Evolutionary conservation across 2,329 filamentous ascomycete species (phyloP), one percentile per base, ranked within the genome.

Genomic region (Trichoderma atrobrunneum): DNA sequence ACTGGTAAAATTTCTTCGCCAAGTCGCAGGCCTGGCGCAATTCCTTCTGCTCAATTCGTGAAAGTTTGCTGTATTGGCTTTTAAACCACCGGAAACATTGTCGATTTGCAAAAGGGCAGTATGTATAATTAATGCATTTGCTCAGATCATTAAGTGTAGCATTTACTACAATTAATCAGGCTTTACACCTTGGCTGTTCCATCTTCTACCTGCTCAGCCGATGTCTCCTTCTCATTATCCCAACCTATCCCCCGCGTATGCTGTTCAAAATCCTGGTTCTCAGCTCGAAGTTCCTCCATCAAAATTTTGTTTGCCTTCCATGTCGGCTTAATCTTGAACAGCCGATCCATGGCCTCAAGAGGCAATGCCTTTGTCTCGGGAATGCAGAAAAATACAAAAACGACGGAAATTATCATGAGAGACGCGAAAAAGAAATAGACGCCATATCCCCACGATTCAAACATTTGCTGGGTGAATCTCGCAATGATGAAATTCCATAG

Each of bases 361-460:
- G 85, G 86, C 56, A 84, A 80, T 70, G 84, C 84, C 75, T 87
- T 88, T 3, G 87, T 89, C 76, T 89, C 87, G 3, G 87, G 87
- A 5, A 89, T 79, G 69, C 82, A 82, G 76, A 86, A 85, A 75
- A 81, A 87, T 11, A 86, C 83, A 76, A 86, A 89, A 26, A 85
- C 74, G 30, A 84, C 81, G 2, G 86, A 83, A 11, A 80, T 77
- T 14, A 84, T 78, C 68, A 87, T 85, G 62, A 87, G 82, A 0
- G 82, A 82, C 34, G 85, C 85, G 74, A 89, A 89, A 81, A 89
- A 88, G 75, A 87, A 85, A 76, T 87, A 89, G 0, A 86, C 86
- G 26, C 86, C 87, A 77, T 84, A 88, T 11, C 80, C 77, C 77
- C 82, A 81, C 24, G 76, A 74, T 60, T 74, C 74, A 32, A 77